These are phyloP conservation scores for Colletotrichum paranaense DNA, from an alignment of 2,329 filamentous ascomycete genomes.

Conservation along the genomic window DNA sequence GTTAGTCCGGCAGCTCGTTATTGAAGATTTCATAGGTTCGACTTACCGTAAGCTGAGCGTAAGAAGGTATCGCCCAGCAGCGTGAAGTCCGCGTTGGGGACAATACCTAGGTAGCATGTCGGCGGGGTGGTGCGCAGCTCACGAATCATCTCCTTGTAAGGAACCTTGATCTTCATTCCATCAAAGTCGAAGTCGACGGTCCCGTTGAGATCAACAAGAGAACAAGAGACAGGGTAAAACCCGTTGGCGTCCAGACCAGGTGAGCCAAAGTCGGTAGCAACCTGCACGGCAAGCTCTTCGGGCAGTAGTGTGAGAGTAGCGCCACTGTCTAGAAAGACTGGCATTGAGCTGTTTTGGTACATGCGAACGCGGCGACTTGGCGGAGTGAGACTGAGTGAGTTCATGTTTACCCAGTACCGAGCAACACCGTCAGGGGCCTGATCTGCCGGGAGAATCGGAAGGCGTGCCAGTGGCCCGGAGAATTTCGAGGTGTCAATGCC, in stretches of 20 bases:
- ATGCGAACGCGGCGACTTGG: slow-evolving; percentile 46
- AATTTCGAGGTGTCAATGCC: slow-evolving; percentile 76
- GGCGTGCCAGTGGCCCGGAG: slow-evolving; percentile 64
- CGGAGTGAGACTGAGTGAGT: slow-evolving; percentile 54
- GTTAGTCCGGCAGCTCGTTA: not conserved
- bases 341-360: slow-evolving; percentile 48
- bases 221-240: slow-evolving; percentile 61
- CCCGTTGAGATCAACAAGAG: slow-evolving; percentile 51
- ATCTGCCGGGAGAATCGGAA: slow-evolving; percentile 69
- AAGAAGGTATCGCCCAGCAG: slow-evolving; percentile 71
- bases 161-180: slow-evolving; percentile 59
- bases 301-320: slow-evolving; percentile 77
- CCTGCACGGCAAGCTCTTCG: slow-evolving; percentile 59
- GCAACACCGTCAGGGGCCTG: slow-evolving; percentile 66
- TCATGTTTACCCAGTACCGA: slow-evolving; percentile 64
- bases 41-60: slow-evolving; percentile 63
- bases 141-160: slow-evolving; percentile 61
- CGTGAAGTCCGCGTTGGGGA: slow-evolving; percentile 57
- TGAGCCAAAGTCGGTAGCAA: slow-evolving; percentile 62
- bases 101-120: slow-evolving; percentile 62
- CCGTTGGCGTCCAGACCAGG: slow-evolving; percentile 49
- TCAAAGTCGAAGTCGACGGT: slow-evolving; percentile 62
- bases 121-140: slow-evolving; percentile 42
- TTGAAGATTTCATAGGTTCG: not conserved
- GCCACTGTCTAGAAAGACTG: slow-evolving; percentile 78